Evolutionary conservation across 1,139 yeast species (phyloP), one percentile per base, ranked within the genome.

Genomic region (Zygotorulaspora mrakii): DNA sequence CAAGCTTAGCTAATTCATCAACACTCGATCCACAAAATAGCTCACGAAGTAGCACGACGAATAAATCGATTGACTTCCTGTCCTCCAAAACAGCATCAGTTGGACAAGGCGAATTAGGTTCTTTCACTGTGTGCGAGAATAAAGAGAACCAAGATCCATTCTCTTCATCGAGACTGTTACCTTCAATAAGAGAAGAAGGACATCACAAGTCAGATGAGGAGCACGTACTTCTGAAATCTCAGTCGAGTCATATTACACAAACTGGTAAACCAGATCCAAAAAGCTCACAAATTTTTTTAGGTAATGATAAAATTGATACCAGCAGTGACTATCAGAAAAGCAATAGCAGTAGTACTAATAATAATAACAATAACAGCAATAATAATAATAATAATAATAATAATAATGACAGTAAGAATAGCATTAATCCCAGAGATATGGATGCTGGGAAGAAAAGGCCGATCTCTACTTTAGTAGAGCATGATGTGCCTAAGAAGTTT

Each of bases 381-480:
- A 26, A 17, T 11, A 13, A 17, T 17, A 30, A 35, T 21, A 25
- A 25, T 4, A 25, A 13, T n/a, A 25, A n/a, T n/a, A 20, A 26
- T 9, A 34, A 32, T 8, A 24, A 30, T 17, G 28, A n/a, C n/a
- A 24, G n/a, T 24, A 24, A 24, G 6, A 24, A 33, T 14, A 37
- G 37, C 6, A 25, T 26, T 21, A 23, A 31, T 7, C 13, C 35
- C 5, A 31, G 41, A 25, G 40, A 42, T 11, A 38, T 35, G 26
- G 61, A 59, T 31, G 50, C 47, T 13, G 53, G 53, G 24, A 57
- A 56, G 46, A 58, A 57, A 35, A 54, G 62, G 41, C 62, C 64
- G 21, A 60, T 60, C 14, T 59, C 63, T 8, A 57, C 62, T 3
- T 53, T 58, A 11, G 64, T 57, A 4, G 64, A 60, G 45, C 62